phyloP scores from a whole-genome alignment of 2,329 filamentous ascomycete genomes.

The Chaetomiaceae sp. region DNA sequence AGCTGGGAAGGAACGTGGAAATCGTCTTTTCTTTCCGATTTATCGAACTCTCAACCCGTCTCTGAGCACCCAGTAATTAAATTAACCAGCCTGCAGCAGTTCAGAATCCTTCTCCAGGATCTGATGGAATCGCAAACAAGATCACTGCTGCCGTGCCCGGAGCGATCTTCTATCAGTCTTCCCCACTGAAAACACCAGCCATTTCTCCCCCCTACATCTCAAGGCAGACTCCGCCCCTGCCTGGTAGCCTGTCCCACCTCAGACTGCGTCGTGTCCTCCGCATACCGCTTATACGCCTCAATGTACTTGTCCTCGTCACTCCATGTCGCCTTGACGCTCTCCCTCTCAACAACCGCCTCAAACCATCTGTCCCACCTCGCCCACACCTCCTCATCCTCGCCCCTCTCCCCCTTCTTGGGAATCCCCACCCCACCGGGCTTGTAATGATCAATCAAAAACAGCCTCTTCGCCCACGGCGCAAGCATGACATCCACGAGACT shows the following conservation, averaged over 20 bases:
- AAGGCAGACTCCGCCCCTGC: constrained; percentile 57
- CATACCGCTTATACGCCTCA: constrained; percentile 64
- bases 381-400: constrained; percentile 59
- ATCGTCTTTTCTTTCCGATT: no score
- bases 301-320: constrained; percentile 65
- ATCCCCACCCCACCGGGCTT: constrained; percentile 54
- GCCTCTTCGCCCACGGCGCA: constrained; percentile 66
- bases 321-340: constrained; percentile 63
- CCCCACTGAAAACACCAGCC: no score
- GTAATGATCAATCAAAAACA: constrained; percentile 73
- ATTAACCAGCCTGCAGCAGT: no score
- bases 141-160: no score
- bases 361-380: constrained; percentile 61
- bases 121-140: no score
- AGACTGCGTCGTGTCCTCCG: constrained; percentile 60
- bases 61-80: no score
- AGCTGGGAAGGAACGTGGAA: no score
- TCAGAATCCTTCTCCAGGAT: no score
- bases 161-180: no score
- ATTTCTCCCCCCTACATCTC: background rate
- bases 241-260: constrained; percentile 60
- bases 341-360: constrained; percentile 52
- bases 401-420: constrained; percentile 29
- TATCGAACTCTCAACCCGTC: no score
- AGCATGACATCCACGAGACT: constrained; percentile 66